Conservation (phyloP, 176 grass and related monocot species). For the barley (Hordeum vulgare) region DNA sequence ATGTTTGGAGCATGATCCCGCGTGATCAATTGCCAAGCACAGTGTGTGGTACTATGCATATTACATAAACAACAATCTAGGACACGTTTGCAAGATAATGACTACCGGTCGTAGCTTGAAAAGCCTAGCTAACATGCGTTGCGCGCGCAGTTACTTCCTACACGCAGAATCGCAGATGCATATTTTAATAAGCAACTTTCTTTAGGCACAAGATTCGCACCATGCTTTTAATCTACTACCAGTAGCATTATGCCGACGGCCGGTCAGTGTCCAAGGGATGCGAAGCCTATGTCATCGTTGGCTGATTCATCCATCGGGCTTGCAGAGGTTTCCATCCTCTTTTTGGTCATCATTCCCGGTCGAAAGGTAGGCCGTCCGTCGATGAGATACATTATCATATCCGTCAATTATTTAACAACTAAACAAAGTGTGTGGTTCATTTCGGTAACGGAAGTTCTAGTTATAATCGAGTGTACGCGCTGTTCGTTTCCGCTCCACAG, state of each 20-base stretch:
- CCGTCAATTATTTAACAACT: neutral
- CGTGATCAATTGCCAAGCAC: neutral
- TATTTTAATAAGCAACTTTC: neutral
- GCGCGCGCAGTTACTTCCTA: neutral
- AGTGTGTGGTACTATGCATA: neutral
- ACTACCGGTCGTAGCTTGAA: neutral
- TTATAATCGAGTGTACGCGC: neutral
- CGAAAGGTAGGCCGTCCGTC: neutral
- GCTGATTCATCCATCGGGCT: constrained; percentile 1
- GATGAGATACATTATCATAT: constrained; percentile 19
- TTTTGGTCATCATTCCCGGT: neutral
- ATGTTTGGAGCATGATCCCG: neutral
- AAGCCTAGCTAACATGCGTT: neutral
- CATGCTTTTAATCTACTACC: neutral
- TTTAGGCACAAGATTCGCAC: neutral
- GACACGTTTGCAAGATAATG: constrained; percentile 11
- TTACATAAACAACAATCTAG: neutral
- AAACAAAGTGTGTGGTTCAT: neutral
- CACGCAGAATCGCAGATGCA: neutral
- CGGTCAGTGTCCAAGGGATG: neutral
- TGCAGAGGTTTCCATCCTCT: neutral
- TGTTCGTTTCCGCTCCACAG: neutral
- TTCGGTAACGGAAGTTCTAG: neutral
- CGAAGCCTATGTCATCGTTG: constrained; percentile 1
- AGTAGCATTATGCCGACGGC: neutral